Conservation (phyloP, 1,284 basidiomycete species). For the Microbotryum lychnidis-dioicae region DNA sequence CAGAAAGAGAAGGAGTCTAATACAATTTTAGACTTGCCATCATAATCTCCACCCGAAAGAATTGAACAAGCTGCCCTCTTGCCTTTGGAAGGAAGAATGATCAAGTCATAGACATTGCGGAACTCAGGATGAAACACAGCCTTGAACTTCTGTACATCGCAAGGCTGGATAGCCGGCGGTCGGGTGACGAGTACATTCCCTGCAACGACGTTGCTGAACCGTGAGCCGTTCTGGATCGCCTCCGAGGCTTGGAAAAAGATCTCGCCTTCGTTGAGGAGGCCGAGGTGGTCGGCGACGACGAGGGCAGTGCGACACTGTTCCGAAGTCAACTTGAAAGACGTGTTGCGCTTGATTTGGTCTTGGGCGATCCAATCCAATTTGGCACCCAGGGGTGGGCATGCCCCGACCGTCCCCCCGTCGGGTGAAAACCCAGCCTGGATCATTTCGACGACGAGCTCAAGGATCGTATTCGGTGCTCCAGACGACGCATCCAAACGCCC, state of each 20-base stretch:
- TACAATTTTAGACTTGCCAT: slow-evolving; percentile 16
- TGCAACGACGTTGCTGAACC: slow-evolving; percentile 20
- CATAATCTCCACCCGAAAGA: slow-evolving; percentile 37
- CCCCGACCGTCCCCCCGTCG: neutral
- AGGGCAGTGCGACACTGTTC: slow-evolving; percentile 17
- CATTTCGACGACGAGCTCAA: slow-evolving; percentile 35
- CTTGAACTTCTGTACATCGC: slow-evolving; percentile 34
- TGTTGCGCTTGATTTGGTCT: neutral
- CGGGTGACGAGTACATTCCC: slow-evolving; percentile 34
- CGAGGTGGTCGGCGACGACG: slow-evolving; percentile 27
- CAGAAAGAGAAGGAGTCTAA: no score
- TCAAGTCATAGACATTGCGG: slow-evolving; percentile 28
- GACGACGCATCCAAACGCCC: slow-evolving; percentile 25
- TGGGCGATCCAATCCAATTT: slow-evolving; percentile 7
- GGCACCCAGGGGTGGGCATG: slow-evolving; percentile 22
- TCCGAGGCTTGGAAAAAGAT: slow-evolving; percentile 35
- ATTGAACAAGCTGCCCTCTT: slow-evolving; percentile 30
- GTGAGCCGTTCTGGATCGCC: slow-evolving; percentile 15
- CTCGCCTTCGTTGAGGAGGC: slow-evolving; percentile 33
- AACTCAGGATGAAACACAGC: slow-evolving; percentile 33
- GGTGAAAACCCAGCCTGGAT: slow-evolving; percentile 34
- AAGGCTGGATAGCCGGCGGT: slow-evolving; percentile 35
- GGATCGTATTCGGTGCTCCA: slow-evolving; percentile 29
- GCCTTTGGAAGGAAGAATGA: slow-evolving; percentile 35
- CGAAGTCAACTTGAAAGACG: slow-evolving; percentile 10